Evolutionary conservation across 192 early-diverging fungal species (phyloP).

Genomic region (Backusella psychrophila): DNA sequence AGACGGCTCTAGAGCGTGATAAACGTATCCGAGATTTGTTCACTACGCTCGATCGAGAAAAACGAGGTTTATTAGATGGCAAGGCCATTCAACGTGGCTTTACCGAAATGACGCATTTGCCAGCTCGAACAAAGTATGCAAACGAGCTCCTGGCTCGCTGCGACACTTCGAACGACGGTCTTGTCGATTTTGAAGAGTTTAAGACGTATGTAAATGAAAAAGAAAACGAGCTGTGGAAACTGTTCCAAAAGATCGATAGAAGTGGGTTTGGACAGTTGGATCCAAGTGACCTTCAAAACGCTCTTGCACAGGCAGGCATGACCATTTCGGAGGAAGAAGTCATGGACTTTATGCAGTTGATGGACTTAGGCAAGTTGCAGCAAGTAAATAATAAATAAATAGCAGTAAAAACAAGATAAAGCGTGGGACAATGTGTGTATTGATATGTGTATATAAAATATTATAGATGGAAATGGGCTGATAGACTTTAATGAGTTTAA

Average conservation of each 20-base stretch:
- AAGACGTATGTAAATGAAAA: constrained; percentile 59
- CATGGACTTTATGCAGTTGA: constrained; percentile 51
- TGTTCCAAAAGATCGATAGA: constrained; percentile 62
- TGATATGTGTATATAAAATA: background rate
- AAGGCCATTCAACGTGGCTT: constrained; percentile 33
- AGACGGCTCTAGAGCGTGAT: constrained; percentile 23
- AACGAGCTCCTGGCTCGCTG: constrained; percentile 33
- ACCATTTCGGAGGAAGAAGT: constrained; percentile 54
- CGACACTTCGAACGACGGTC: constrained; percentile 35
- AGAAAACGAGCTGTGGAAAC: constrained; percentile 57
- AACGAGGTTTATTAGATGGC: constrained; percentile 29
- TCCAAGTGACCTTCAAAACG: constrained; percentile 47
- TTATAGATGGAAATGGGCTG: constrained; percentile 48
- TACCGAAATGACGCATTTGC: constrained; percentile 29
- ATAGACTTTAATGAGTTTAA: constrained; percentile 67
- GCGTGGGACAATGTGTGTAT: background rate
- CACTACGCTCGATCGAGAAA: constrained; percentile 25
- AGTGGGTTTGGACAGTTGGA: constrained; percentile 55
- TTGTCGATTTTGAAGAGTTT: constrained; percentile 50
- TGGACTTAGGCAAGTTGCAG: constrained; percentile 45
- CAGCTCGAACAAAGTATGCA: constrained; percentile 35
- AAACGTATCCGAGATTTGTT: constrained; percentile 32
- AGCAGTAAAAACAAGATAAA: background rate
- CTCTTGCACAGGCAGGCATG: constrained; percentile 55
- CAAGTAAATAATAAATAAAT: constrained; percentile 2